Evolutionary conservation across 495 filamentous ascomycete species (phyloP), one percentile per base, ranked within the genome.

Genomic region (Immersiella caudata): DNA sequence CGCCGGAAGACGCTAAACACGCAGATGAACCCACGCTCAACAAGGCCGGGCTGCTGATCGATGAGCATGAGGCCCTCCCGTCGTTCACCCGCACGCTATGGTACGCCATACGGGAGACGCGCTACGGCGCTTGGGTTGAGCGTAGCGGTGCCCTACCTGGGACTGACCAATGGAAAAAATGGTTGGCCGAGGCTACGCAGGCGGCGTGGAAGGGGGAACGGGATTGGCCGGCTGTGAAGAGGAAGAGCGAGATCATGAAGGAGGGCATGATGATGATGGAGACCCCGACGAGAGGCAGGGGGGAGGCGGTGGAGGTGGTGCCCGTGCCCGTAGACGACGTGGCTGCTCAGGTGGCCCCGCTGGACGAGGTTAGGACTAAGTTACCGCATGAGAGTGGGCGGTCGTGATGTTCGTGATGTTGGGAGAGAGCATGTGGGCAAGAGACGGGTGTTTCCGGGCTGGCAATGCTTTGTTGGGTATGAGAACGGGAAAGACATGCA

Each of bases 1-100:
- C 80, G 5, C 76, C 80, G 0, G 18, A 22, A 0, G 79, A 82
- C 46, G 71, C 79, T 1, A 35, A 57, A 62, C 62, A 72, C 33
- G 76, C 77, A 20, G 67, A 83, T n/a, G 62, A 33, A 8, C 29
- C 29, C 8, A 33, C 29, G 29, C 29, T 33, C 29, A 8, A 33
- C 29, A 3, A 64, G 36, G 67, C 24, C 40, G 24, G 9, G 18
- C 9, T 11, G 0, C 8, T 12, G 8, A 54, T 29, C 11, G 73
- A 79, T 25, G 69, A 65, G 33, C 68, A 76, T 2, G 81, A 83
- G 61, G 79, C 73, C 8, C 60, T 64, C 24, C 74, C 75, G 22
- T 82, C 78, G 64, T 87, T 80, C 66, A 87, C 85, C 5, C 73
- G 82, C 14, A 86, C 81, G 14, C 69, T 88, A 55, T 88, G 86